Evolutionary conservation across 1,139 yeast species (phyloP).

Genomic region (Kodamaea alishanica): DNA sequence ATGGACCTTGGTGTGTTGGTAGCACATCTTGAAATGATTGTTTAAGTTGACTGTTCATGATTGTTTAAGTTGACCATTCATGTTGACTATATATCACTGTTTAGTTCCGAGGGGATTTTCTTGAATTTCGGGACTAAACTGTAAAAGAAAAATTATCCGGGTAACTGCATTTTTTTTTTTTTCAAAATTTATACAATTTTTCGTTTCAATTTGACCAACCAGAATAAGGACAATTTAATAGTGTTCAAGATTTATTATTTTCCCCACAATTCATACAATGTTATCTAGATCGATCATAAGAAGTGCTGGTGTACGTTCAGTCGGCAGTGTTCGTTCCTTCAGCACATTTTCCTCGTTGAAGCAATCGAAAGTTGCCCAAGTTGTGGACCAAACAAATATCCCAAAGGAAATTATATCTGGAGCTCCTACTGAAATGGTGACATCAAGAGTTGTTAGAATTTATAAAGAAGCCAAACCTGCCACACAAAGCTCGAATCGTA

Average conservation of each 20-base stretch:
- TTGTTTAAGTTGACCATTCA: too few relatives aligned
- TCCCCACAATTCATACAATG: slow-evolving; percentile 12
- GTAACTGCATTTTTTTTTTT: slow-evolving; percentile 1
- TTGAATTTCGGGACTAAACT: too few relatives aligned
- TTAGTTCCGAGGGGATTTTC: too few relatives aligned
- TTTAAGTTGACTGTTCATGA: slow-evolving; percentile 23
- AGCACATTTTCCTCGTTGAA: slow-evolving; percentile 11
- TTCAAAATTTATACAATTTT: slow-evolving; percentile 2
- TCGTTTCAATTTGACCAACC: slow-evolving; percentile 19
- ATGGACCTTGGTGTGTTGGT: slow-evolving; percentile 47
- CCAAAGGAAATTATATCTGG: slow-evolving; percentile 66
- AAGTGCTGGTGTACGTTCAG: slow-evolving; percentile 12
- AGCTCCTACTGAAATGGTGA: slow-evolving; percentile 67
- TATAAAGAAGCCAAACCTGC: slow-evolving; percentile 77
- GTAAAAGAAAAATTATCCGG: slow-evolving; percentile 3
- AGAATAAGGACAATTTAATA: slow-evolving; percentile 13
- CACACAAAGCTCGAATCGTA: slow-evolving; percentile 68
- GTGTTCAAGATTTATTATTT: neutral
- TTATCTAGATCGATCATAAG: slow-evolving; percentile 22
- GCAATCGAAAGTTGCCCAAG: slow-evolving; percentile 15
- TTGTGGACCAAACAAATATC: slow-evolving; percentile 22
- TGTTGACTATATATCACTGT: too few relatives aligned
- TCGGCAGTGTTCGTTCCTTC: slow-evolving; percentile 16
- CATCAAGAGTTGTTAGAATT: slow-evolving; percentile 70
- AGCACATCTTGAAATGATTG: slow-evolving; percentile 44